Percentiles rank a stretch among this genome's conserved stretches.
Evolutionary conservation across 1,284 basidiomycete species (phyloP).

Genomic region (Entoloma clypeatum): DNA sequence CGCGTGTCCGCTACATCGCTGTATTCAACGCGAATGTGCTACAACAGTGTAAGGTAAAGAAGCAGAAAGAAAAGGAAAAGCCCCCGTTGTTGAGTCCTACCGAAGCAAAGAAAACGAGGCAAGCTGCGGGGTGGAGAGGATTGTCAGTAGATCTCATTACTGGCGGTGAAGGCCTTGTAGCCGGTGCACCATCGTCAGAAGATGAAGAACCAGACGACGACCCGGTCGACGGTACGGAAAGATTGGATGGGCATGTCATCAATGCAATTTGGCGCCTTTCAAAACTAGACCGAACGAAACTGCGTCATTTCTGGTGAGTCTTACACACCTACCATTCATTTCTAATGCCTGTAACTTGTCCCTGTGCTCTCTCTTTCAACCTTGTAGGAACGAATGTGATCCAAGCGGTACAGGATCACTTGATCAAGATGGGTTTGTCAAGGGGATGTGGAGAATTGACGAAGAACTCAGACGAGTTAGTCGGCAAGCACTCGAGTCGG

Average conservation of each 20-base stretch:
- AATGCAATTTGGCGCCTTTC: slow-evolving; percentile 63
- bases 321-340: not conserved
- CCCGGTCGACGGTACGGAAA: slow-evolving; percentile 40
- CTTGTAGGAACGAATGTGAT: slow-evolving; percentile 65
- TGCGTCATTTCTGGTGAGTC: slow-evolving; percentile 63
- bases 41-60: slow-evolving; percentile 41
- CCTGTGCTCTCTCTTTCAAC: not conserved
- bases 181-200: slow-evolving; percentile 16
- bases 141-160: slow-evolving; percentile 69
- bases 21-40: slow-evolving; percentile 60
- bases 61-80: slow-evolving; percentile 30
- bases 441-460: slow-evolving; percentile 82
- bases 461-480: slow-evolving; percentile 70
- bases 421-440: slow-evolving; percentile 61
- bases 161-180: slow-evolving; percentile 36
- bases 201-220: slow-evolving; percentile 33
- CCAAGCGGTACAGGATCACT: slow-evolving; percentile 49
- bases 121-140: slow-evolving; percentile 73
- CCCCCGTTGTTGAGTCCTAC: slow-evolving; percentile 35
- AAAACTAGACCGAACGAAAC: slow-evolving; percentile 46
- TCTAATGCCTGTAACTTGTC: slow-evolving; percentile 1
- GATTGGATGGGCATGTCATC: slow-evolving; percentile 53
- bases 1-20: slow-evolving; percentile 60
- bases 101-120: slow-evolving; percentile 42
- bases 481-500: slow-evolving; percentile 38